A percentile compares a stretch with the other conserved stretches of the same genome.
Conservation (phyloP, 1,284 basidiomycete genomes). For the Puccinia polysora region DNA sequence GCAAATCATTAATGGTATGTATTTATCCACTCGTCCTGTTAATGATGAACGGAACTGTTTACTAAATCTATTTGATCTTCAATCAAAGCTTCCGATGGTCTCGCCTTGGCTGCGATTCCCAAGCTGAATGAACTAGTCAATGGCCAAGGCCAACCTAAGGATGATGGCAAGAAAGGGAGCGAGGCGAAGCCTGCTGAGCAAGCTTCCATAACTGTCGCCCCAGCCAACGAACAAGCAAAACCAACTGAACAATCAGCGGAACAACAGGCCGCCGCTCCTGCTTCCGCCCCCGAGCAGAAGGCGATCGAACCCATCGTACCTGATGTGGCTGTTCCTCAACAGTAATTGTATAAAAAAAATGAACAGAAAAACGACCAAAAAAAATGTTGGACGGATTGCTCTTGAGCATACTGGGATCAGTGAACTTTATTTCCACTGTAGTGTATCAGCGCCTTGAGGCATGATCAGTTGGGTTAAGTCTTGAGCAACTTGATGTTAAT, state of each 20-base stretch:
- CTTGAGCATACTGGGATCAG: too few relatives aligned
- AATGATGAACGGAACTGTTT: neutral
- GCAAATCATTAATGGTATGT: neutral
- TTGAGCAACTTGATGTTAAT: too few relatives aligned
- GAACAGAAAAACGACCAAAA: too few relatives aligned
- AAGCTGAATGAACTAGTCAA: neutral
- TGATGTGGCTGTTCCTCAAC: neutral
- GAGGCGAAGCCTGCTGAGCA: neutral
- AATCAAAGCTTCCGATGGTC: neutral
- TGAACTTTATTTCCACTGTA: too few relatives aligned
- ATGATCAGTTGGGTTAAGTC: too few relatives aligned
- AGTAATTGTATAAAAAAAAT: neutral
- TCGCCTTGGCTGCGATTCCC: slow-evolving; percentile 7
- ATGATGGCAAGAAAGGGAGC: neutral
- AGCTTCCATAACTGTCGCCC: neutral
- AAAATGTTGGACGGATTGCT: too few relatives aligned
- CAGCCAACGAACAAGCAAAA: neutral
- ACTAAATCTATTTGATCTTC: neutral
- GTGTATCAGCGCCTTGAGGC: too few relatives aligned
- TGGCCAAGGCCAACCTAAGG: neutral
- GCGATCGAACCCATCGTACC: neutral
- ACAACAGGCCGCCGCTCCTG: neutral
- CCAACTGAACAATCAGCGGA: neutral
- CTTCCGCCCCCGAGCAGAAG: neutral
- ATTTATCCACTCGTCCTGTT: neutral